Evolutionary conservation across 2,329 filamentous ascomycete genomes (phyloP).

Genomic region (Fusarium annulatum): DNA sequence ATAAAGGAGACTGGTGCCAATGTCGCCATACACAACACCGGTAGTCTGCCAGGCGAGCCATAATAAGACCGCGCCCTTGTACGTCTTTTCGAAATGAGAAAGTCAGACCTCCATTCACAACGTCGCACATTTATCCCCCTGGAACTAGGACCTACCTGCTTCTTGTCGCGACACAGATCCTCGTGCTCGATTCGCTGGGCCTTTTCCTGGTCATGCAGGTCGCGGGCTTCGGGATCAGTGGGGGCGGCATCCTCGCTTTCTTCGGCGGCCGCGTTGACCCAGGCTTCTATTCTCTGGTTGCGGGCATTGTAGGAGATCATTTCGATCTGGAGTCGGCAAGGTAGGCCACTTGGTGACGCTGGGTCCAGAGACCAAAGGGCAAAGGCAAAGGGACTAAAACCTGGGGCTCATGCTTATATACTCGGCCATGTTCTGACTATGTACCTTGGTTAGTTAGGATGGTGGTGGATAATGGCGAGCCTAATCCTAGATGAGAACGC

Average conservation of each 20-base stretch:
- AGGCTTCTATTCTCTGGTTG: constrained; percentile 44
- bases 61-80: constrained; percentile 43
- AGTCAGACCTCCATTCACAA: constrained; percentile 13
- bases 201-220: constrained; percentile 46
- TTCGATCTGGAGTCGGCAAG: constrained; percentile 35
- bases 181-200: constrained; percentile 46
- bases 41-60: constrained; percentile 72
- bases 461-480: constrained; percentile 28
- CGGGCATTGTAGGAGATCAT: constrained; percentile 43
- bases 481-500: constrained; percentile 31
- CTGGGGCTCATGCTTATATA: constrained; percentile 42
- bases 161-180: constrained; percentile 44
- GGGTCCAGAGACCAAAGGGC: constrained; percentile 13
- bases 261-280: constrained; percentile 34
- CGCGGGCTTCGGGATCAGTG: constrained; percentile 42
- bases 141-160: constrained; percentile 39
- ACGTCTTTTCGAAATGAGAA: constrained; percentile 33
- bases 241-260: constrained; percentile 41
- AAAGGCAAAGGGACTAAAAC: constrained; percentile 23
- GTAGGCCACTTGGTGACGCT: constrained; percentile 41
- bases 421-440: constrained; percentile 28
- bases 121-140: constrained; percentile 1
- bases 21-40: constrained; percentile 77
- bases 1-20: constrained; percentile 75
- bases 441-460: not conserved